phyloP scores from a whole-genome alignment of 1,284 basidiomycete genomes.

The Microbotryomycetes sp. region DNA sequence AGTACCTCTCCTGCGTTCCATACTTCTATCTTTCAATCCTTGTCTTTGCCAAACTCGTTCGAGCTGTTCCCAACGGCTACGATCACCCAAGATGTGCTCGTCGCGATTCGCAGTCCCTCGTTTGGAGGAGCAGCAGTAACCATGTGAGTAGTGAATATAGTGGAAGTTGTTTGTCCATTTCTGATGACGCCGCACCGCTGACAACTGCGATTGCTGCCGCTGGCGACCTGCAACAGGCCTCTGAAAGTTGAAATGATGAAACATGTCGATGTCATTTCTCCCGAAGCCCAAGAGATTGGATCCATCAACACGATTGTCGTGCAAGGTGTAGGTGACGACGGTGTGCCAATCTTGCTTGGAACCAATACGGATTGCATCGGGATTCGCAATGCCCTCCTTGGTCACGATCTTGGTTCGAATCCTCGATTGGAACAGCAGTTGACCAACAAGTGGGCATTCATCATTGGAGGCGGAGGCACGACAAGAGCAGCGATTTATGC shows the following conservation, averaged over 20 bases:
- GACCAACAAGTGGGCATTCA: constrained; percentile 46
- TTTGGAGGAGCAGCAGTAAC: constrained; percentile 96
- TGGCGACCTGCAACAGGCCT: too few relatives aligned
- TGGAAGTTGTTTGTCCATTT: background rate
- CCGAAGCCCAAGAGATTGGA: constrained; percentile 72
- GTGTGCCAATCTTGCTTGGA: constrained; percentile 57
- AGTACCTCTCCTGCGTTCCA: constrained; percentile 81
- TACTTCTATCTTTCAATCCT: constrained; percentile 72
- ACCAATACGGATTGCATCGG: constrained; percentile 92
- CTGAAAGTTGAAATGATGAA: constrained; percentile 79
- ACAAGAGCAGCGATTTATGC: constrained; percentile 87
- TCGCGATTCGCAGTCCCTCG: constrained; percentile 54
- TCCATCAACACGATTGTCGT: constrained; percentile 82
- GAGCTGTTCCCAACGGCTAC: constrained; percentile 57
- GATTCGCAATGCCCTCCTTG: constrained; percentile 54
- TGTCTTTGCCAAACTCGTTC: constrained; percentile 75
- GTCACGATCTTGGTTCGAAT: too few relatives aligned
- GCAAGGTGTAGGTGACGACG: constrained; percentile 42
- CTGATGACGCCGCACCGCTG: background rate
- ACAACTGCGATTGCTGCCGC: too few relatives aligned
- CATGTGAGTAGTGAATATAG: constrained; percentile 46
- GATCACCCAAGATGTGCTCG: constrained; percentile 39
- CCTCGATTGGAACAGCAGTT: too few relatives aligned
- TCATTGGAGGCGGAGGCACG: constrained; percentile 88
- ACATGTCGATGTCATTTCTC: constrained; percentile 64